Conservation (phyloP, 257 asterid species). For the Petrea volubilis region DNA sequence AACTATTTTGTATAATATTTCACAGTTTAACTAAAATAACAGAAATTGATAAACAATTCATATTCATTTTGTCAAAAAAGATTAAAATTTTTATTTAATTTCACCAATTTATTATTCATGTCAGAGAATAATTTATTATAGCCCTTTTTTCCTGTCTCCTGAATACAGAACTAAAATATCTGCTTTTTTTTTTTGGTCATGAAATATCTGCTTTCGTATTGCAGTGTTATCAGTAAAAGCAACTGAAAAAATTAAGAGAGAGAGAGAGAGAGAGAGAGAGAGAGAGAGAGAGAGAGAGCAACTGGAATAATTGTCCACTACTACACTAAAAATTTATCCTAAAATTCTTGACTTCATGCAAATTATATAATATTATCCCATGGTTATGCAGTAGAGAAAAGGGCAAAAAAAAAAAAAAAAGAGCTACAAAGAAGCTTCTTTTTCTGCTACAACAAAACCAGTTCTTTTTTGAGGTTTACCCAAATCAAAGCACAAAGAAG, state of each 20-base stretch:
- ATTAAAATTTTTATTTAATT: background rate
- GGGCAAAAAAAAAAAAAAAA: background rate
- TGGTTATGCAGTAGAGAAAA: background rate
- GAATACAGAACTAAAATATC: background rate
- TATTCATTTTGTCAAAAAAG: no score
- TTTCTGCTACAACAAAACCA: conserved; percentile 29
- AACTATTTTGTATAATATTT: no score
- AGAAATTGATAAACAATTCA: no score
- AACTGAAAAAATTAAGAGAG: background rate
- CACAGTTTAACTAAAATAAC: no score
- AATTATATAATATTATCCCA: background rate
- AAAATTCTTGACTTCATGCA: background rate
- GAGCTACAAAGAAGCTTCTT: conserved; percentile 33
- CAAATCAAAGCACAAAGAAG: background rate
- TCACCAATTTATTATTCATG: background rate
- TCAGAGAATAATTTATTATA: background rate
- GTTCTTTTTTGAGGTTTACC: conserved; percentile 17
- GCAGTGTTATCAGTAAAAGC: background rate
- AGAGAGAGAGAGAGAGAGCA: no score
- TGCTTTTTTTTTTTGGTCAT: no score
- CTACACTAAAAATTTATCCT: background rate
- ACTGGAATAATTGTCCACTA: background rate
- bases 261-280: no score
- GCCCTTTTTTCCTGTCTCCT: conserved; percentile 3
- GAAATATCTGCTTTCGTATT: background rate